These are phyloP conservation scores for Arachis monticola DNA, from an alignment of 331 rosid species.

Conservation along the genomic window DNA sequence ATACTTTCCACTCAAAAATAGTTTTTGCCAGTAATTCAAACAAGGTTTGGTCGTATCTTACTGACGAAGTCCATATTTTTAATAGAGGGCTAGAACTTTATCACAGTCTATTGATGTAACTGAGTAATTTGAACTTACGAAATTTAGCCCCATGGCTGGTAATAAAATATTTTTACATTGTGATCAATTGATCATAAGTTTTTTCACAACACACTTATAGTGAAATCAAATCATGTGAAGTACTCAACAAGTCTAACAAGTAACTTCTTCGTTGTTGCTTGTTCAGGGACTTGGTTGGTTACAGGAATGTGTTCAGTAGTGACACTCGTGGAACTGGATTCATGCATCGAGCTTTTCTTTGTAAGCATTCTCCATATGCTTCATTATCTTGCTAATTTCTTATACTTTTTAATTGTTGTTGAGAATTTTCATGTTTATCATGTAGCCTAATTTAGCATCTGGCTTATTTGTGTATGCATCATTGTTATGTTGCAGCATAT, in stretches of 20 bases:
- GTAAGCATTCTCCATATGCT: too few relatives aligned
- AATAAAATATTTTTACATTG: conserved; percentile 7
- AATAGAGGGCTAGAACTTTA: conserved; percentile 10
- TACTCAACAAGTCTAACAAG: too few relatives aligned
- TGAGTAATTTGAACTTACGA: conserved; percentile 23
- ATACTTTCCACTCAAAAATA: background rate
- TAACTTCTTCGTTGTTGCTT: conserved; percentile 37
- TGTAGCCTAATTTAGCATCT: conserved; percentile 1
- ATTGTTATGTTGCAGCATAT: conserved; percentile 61
- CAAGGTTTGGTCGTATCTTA: background rate
- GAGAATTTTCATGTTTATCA: conserved; percentile 13
- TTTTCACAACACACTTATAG: conserved; percentile 7
- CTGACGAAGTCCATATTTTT: conserved; percentile 10
- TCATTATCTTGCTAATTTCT: background rate
- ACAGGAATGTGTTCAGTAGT: conserved; percentile 94
- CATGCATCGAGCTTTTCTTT: conserved; percentile 80
- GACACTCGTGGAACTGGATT: conserved; percentile 99
- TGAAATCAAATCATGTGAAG: conserved; percentile 29
- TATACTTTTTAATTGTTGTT: background rate
- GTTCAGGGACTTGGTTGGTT: conserved; percentile 97
- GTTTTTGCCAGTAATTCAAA: conserved; percentile 17
- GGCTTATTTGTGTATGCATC: conserved; percentile 21
- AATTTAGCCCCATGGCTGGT: background rate
- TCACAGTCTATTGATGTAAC: background rate
- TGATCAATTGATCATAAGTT: conserved; percentile 1